Percentiles rank a stretch among this genome's conserved stretches.
Conservation (phyloP, 2,329 filamentous ascomycete species). For the Phaeosphaeriaceae sp. region DNA sequence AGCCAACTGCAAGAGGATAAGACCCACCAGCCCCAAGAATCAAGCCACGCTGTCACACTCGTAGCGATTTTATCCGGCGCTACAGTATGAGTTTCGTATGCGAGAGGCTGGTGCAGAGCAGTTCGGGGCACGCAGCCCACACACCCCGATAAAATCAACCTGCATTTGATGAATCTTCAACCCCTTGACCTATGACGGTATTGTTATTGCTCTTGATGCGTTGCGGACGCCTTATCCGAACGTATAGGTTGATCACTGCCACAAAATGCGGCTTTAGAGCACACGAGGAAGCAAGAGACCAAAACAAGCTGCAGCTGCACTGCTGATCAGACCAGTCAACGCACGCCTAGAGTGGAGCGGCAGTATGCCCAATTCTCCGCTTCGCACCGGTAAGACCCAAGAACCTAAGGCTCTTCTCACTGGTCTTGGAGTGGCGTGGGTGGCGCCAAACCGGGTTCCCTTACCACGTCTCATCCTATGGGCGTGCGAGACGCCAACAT, state of each 20-base stretch:
- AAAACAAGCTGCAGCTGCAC: conserved; percentile 25
- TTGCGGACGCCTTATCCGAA: conserved; percentile 11
- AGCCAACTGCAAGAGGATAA: conserved; percentile 23
- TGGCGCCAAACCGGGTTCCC: conserved; percentile 35
- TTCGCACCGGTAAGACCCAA: conserved; percentile 23
- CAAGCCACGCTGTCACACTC: conserved; percentile 35
- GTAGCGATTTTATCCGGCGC: conserved; percentile 30
- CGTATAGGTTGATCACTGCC: conserved; percentile 33
- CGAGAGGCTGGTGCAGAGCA: conserved; percentile 29
- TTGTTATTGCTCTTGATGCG: conserved; percentile 9
- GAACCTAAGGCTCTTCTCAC: conserved; percentile 21
- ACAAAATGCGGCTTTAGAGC: conserved; percentile 31
- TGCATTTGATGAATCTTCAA: conserved; percentile 21
- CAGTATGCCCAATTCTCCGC: conserved; percentile 26
- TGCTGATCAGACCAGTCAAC: conserved; percentile 27
- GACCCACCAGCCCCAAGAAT: conserved; percentile 36
- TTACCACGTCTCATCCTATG: conserved; percentile 24
- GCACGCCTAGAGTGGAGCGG: conserved; percentile 18
- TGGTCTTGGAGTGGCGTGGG: conserved; percentile 40
- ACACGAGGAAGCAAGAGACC: conserved; percentile 31
- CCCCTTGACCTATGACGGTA: conserved; percentile 24
- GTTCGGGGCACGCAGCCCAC: conserved; percentile 27
- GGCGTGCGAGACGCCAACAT: conserved; percentile 24
- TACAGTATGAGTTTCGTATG: conserved; percentile 11
- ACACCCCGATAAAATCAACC: conserved; percentile 19